Percentiles rank a stretch among this genome's conserved stretches.
Conservation (phyloP, 2,329 filamentous ascomycete species). For the Biscogniauxia mediterranea region DNA sequence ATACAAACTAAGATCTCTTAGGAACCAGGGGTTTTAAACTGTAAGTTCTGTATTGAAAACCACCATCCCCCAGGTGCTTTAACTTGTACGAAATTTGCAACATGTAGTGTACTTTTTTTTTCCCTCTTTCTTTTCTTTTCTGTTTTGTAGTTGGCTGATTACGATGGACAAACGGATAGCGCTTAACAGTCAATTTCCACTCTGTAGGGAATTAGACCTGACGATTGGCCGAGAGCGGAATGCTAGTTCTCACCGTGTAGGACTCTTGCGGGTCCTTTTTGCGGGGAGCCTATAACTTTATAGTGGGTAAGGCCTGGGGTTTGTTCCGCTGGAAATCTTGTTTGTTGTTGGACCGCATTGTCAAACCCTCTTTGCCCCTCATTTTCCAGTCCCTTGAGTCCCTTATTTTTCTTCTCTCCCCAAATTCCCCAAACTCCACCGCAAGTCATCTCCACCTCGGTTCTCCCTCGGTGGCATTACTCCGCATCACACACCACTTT, state of each 20-base stretch:
- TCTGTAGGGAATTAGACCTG: not conserved
- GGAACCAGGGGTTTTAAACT: no score
- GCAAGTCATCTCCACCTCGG: not conserved
- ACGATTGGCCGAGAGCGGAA: no score
- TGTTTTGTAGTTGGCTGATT: no score
- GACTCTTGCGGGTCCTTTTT: not conserved
- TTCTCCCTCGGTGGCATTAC: constrained; percentile 4
- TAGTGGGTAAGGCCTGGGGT: not conserved
- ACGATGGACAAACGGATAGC: no score
- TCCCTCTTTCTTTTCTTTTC: no score
- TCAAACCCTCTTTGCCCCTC: not conserved
- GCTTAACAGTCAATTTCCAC: not conserved
- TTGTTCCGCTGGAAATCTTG: not conserved
- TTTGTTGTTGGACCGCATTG: not conserved
- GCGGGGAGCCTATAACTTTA: not conserved
- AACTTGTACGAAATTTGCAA: no score
- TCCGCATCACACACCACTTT: not conserved
- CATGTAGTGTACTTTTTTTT: no score
- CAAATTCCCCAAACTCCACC: constrained; percentile 1
- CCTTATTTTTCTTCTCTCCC: constrained; percentile 1
- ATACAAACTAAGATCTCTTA: no score
- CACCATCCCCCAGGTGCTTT: no score
- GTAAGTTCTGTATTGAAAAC: no score
- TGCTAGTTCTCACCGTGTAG: not conserved
- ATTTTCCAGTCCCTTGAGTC: not conserved